These are phyloP conservation scores for Blastobotrys arbuscula DNA, from an alignment of 1,139 yeast species.

Conservation along the genomic window DNA sequence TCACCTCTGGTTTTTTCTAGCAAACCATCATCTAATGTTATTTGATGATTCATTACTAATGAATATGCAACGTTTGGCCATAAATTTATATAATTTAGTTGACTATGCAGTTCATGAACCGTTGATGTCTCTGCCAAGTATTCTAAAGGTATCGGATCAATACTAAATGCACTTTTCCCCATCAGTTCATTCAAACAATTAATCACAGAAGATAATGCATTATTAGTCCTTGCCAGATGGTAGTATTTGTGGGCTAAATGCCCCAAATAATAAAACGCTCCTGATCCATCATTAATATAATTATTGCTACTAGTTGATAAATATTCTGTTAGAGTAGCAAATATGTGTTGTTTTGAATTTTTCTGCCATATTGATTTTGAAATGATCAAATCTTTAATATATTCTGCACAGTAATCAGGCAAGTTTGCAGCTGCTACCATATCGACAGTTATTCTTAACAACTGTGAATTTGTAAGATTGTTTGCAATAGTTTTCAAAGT, in stretches of 20 bases:
- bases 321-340: not conserved
- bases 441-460: not conserved
- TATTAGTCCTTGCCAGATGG: not conserved
- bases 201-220: not conserved
- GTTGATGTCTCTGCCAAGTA: not conserved
- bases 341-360: not conserved
- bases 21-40: not conserved
- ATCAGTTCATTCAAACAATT: not conserved
- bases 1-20: not conserved
- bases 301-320: not conserved
- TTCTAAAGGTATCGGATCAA: not conserved
- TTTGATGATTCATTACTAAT: not conserved
- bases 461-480: not conserved
- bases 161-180: not conserved
- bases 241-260: not conserved
- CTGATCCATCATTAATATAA: not conserved
- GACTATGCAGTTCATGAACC: not conserved
- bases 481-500: not conserved
- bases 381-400: not conserved
- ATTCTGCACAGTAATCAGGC: not conserved
- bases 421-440: not conserved
- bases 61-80: constrained; percentile 3
- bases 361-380: not conserved
- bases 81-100: not conserved
- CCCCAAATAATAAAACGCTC: not conserved